These are phyloP conservation scores for Aphanocladium album DNA, from an alignment of 2,329 filamentous ascomycete species.

Conservation along the genomic window DNA sequence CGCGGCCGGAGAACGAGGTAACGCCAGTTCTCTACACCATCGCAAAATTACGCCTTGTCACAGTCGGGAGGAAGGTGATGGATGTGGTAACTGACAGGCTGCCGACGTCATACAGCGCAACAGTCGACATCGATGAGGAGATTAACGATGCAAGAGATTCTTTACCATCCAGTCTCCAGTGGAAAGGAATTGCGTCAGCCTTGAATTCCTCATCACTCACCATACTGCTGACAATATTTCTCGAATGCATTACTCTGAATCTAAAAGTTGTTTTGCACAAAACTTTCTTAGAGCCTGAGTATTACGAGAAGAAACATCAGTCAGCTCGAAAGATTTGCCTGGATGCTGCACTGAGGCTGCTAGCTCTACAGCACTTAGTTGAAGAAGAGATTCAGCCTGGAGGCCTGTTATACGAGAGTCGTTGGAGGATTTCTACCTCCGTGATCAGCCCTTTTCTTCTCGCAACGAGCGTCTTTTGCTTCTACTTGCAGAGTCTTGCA, in stretches of 20 bases:
- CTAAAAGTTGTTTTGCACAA: background rate
- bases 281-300: background rate
- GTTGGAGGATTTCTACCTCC: background rate
- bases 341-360: background rate
- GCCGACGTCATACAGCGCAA: background rate
- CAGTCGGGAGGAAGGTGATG: background rate
- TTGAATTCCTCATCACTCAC: background rate
- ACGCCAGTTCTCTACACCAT: background rate
- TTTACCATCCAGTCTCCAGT: background rate
- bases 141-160: background rate
- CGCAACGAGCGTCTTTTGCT: background rate
- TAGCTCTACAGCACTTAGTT: background rate
- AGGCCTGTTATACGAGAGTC: background rate
- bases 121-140: background rate
- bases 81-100: background rate
- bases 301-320: background rate
- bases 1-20: background rate
- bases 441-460: background rate
- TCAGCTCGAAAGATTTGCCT: background rate
- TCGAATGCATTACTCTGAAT: background rate
- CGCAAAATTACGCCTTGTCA: background rate
- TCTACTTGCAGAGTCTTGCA: background rate
- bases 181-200: background rate
- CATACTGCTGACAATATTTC: background rate
- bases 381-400: background rate